These are phyloP conservation scores for Irpex sp. DNA, from an alignment of 1,284 basidiomycete species.

Conservation along the genomic window DNA sequence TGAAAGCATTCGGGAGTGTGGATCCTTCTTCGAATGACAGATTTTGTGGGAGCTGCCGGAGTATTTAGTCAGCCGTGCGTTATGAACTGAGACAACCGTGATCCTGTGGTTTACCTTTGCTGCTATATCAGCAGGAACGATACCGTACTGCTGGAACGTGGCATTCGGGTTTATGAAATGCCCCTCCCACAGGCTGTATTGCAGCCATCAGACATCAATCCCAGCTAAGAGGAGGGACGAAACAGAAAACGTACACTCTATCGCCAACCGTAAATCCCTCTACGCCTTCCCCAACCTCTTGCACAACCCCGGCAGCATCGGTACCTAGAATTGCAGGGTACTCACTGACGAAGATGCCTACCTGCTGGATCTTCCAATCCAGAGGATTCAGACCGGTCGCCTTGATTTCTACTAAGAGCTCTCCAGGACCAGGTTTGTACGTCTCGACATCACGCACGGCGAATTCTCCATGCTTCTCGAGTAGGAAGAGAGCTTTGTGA, in stretches of 20 bases:
- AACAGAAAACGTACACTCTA: constrained; percentile 39
- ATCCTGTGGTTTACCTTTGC: constrained; percentile 33
- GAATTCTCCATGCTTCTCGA: constrained; percentile 1
- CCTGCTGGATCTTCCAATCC: constrained; percentile 27
- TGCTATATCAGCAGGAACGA: constrained; percentile 36
- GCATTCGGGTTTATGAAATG: constrained; percentile 33
- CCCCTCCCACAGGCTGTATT: constrained; percentile 38
- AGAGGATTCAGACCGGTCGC: constrained; percentile 8
- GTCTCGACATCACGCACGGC: constrained; percentile 1
- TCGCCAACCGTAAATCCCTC: constrained; percentile 48
- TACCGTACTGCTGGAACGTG: constrained; percentile 49
- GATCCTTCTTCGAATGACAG: constrained; percentile 30
- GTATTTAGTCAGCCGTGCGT: background rate
- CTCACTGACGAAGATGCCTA: constrained; percentile 22
- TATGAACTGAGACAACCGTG: background rate
- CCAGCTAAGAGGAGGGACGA: background rate
- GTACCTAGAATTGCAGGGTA: constrained; percentile 46
- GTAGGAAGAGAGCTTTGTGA: constrained; percentile 8
- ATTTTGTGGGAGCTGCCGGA: constrained; percentile 24
- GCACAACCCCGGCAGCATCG: constrained; percentile 56
- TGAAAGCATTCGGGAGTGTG: constrained; percentile 35
- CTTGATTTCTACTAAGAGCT: constrained; percentile 9
- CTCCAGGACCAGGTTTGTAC: constrained; percentile 5
- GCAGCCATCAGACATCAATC: background rate
- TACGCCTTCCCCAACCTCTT: constrained; percentile 48